Base-by-base conservation (phyloP, 805 yeast genomes). In the Myxozyma geophila region DNA sequence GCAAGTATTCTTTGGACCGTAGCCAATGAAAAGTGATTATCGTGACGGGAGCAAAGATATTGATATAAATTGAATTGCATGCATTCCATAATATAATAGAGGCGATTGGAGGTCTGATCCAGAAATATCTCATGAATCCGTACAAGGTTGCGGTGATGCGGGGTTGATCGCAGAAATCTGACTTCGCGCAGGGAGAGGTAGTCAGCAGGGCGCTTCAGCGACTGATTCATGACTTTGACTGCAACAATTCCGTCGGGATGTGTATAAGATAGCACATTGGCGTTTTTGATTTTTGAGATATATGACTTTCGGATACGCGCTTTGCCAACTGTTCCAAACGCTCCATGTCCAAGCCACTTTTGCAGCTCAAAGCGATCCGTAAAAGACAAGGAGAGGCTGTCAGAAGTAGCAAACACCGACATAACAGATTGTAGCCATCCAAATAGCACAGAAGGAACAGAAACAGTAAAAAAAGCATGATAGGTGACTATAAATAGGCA, bases 31-130 rank as follows among this genome's bases (percentile, higher is more conserved):
- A 59, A 23, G n/a, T 52, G 57, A 36, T 23, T 49, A 35, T 58
- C 58, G 15, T n/a, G 19, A n/a, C 60, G 56, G 12, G 54, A 35
- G 35, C 10, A 15, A 28, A 59, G 6, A 40, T 40, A 59, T 40
- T 90, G 93, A 71, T 87, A 86, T 62, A 93, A 78, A 71, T 87
- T 91, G 75, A 87, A 91, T 67, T 87, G 89, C 91, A 92, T 84
- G 33, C 87, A 82, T 74, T 93, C 98, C 96, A 93, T 90, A 12
- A 88, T 88, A 44, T 92, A 90, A 72, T 90, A 91, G 60, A 91
- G 79, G 70, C 84, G 83, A 67, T 79, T 83, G 49, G 82, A 77
- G 23, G 71, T 66, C 57, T 82, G 78, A 76, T 93, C 97, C 62
- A 90, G 81, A 71, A 92, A 90, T 73, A 91, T 80, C 71, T 92